Evolutionary conservation across 2,329 filamentous ascomycete genomes (phyloP), one percentile per base, ranked within the genome.

Genomic region (Diaporthe sp.): DNA sequence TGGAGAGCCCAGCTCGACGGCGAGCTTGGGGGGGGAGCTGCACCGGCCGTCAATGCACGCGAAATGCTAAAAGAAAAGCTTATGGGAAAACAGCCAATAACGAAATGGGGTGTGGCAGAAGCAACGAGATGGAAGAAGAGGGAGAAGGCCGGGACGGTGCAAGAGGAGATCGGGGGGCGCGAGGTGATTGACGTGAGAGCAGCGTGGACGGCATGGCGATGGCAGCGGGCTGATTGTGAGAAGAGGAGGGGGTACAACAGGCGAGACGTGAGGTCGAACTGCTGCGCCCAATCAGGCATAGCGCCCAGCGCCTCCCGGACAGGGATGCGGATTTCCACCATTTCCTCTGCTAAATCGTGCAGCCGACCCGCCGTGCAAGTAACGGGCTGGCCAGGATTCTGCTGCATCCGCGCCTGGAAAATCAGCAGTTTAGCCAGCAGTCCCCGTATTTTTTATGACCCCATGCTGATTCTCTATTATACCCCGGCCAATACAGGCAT

Each of bases 71-170:
- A 32, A 63, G 32, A 19, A 42, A 51, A 68, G 70, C 35, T 47
- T 27, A 30, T 27, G 55, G 50, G 17, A 47, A 58, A 44, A 42
- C 35, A 56, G 53, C 74, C 74, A 75, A 75, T 69, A 37, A 69
- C 51, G 66, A 35, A 69, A 71, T 63, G 61, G 39, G 61, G 71
- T 42, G 66, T 51, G 74, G 53, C 58, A 71, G 59, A 68, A 58
- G 42, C 39, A 51, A 30, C 61, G 51, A 58, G 59, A 72, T 9
- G 37, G 55, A 75, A 69, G 70, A 75, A 75, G 73, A 75, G 73
- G 71, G 74, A 75, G 74, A 73, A 61, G 71, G 71, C 59, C 56
- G 74, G 74, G 53, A 75, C 74, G 47, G 66, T 71, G 63, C 44
- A 71, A 50, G 42, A 27, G 32, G 61, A 39, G 47, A 50, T 70